phyloP scores from a whole-genome alignment of 2,329 filamentous ascomycete genomes.

The Alternaria burnsii region DNA sequence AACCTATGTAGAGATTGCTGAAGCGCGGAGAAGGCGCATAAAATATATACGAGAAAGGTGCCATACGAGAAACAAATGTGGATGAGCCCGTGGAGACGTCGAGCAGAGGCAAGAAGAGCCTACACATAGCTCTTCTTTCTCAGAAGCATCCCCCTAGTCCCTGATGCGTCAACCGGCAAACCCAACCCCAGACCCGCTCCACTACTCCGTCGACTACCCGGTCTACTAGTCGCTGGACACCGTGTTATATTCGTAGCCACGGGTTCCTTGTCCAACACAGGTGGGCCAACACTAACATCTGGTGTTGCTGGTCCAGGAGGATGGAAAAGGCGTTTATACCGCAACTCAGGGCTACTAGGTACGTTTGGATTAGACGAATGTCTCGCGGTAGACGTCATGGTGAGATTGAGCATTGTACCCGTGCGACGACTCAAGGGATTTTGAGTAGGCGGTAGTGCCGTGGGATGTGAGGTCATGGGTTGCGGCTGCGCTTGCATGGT shows the following conservation, averaged over 20 bases:
- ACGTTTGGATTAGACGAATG: neutral
- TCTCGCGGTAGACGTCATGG: slow-evolving; percentile 33
- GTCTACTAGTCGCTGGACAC: slow-evolving; percentile 16
- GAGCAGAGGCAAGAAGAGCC: neutral
- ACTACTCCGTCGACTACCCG: slow-evolving; percentile 30
- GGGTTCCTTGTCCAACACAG: neutral
- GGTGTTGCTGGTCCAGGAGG: slow-evolving; percentile 27
- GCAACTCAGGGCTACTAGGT: slow-evolving; percentile 51
- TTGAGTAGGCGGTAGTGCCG: slow-evolving; percentile 18
- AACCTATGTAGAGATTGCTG: neutral
- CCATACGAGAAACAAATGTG: neutral
- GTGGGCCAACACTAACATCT: slow-evolving; percentile 23
- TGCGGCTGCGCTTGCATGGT: neutral
- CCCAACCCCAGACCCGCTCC: slow-evolving; percentile 16
- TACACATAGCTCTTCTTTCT: slow-evolving; percentile 30
- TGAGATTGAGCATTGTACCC: slow-evolving; percentile 31
- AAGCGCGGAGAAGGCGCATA: neutral
- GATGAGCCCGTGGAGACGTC: neutral
- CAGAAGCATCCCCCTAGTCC: slow-evolving; percentile 44
- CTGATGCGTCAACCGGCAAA: slow-evolving; percentile 39
- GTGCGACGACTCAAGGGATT: slow-evolving; percentile 24
- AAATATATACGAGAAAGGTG: slow-evolving; percentile 8
- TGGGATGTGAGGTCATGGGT: slow-evolving; percentile 37
- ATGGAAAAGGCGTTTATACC: slow-evolving; percentile 56
- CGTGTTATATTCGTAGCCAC: neutral